phyloP scores from a whole-genome alignment of 345 rosid genomes.

The Acer yangbiense region DNA sequence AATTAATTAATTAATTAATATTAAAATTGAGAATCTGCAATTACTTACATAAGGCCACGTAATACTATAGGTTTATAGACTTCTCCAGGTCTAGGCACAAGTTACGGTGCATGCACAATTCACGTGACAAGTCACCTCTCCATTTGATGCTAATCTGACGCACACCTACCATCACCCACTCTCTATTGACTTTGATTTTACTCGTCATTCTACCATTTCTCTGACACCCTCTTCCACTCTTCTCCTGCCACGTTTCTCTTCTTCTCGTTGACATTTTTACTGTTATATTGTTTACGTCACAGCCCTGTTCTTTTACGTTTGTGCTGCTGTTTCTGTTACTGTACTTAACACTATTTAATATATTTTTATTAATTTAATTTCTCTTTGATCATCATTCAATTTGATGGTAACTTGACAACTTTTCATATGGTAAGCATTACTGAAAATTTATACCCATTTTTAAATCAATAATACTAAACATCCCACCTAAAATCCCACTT shows the following conservation, averaged over 20 bases:
- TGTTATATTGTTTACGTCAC: not conserved
- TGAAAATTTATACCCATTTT: no score
- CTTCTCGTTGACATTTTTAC: not conserved
- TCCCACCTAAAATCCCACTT: no score
- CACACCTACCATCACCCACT: not conserved
- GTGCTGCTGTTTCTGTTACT: no score
- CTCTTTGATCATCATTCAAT: no score
- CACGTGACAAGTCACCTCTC: constrained; percentile 26
- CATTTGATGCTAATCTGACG: not conserved
- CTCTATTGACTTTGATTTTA: not conserved
- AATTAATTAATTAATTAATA: no score
- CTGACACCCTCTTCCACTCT: not conserved
- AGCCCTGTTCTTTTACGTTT: not conserved
- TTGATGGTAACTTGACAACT: no score
- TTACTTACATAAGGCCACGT: constrained; percentile 21
- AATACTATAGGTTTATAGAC: not conserved
- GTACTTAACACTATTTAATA: no score
- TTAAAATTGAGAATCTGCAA: not conserved
- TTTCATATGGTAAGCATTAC: no score
- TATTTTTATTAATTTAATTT: no score
- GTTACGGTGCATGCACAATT: constrained; percentile 29
- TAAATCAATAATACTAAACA: no score
- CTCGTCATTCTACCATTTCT: not conserved
- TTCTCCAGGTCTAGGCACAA: constrained; percentile 24
- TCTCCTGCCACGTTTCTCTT: not conserved